Percentiles rank a stretch among this genome's conserved stretches.
phyloP scores from a whole-genome alignment of 805 yeast species.

The Ogataea pini region DNA sequence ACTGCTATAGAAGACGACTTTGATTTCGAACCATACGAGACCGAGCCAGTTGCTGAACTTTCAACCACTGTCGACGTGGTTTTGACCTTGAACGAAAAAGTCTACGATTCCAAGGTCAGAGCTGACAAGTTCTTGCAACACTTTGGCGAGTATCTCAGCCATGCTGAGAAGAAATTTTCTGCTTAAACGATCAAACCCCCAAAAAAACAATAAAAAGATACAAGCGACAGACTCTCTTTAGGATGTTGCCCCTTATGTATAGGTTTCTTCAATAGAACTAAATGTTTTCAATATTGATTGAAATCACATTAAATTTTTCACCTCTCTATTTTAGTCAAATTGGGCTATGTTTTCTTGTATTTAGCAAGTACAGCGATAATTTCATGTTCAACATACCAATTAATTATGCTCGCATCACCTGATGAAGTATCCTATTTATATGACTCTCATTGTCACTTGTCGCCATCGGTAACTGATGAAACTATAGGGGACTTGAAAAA shows the following conservation, averaged over 20 bases:
- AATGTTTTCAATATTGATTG: neutral
- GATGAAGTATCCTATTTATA: constrained; percentile 25
- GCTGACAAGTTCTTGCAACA: constrained; percentile 38
- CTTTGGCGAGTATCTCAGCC: constrained; percentile 26
- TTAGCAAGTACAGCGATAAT: no score
- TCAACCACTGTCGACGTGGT: constrained; percentile 37
- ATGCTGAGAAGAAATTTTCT: constrained; percentile 23
- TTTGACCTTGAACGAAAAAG: constrained; percentile 40
- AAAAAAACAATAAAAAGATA: neutral
- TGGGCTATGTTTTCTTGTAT: no score
- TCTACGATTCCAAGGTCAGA: constrained; percentile 47
- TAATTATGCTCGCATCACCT: no score
- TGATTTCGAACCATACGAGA: constrained; percentile 27
- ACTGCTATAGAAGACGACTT: constrained; percentile 25
- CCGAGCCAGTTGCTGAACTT: constrained; percentile 19
- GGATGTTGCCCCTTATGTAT: neutral
- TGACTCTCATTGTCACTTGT: constrained; percentile 45
- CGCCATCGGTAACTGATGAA: constrained; percentile 23
- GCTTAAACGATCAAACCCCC: no score
- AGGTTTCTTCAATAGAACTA: constrained; percentile 2
- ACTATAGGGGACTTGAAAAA: constrained; percentile 9
- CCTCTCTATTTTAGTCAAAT: no score
- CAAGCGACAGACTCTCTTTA: neutral
- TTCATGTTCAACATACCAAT: no score
- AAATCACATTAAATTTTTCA: neutral